Conservation (phyloP, 805 yeast species). For the Spathaspora gorwiae region DNA sequence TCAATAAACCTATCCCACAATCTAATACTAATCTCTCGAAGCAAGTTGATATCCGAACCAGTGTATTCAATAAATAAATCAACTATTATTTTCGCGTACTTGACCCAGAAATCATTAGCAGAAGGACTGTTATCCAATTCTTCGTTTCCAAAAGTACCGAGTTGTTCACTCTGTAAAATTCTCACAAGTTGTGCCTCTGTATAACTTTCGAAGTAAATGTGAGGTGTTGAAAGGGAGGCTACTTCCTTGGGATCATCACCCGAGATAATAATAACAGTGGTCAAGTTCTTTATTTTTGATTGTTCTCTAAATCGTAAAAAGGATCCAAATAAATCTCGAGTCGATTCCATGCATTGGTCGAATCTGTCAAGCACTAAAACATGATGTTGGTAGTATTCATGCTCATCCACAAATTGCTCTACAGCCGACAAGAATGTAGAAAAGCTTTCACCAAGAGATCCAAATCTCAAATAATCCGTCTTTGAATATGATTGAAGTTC, state of each 20-base stretch:
- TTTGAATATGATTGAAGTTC: not conserved
- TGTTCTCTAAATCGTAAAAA: constrained; percentile 43
- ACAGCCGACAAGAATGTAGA: constrained; percentile 37
- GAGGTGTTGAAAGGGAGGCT: constrained; percentile 38
- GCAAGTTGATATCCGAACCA: constrained; percentile 38
- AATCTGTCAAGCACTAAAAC: constrained; percentile 45
- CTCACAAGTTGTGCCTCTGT: constrained; percentile 28
- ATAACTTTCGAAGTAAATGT: constrained; percentile 36
- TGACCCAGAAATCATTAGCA: constrained; percentile 33
- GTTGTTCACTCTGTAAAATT: constrained; percentile 30
- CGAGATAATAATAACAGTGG: constrained; percentile 37
- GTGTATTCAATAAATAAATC: constrained; percentile 43
- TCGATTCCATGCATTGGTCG: constrained; percentile 43
- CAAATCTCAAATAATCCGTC: constrained; percentile 11
- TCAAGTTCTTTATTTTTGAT: constrained; percentile 24
- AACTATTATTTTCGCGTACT: constrained; percentile 40
- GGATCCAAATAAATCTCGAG: constrained; percentile 35
- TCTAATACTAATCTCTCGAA: constrained; percentile 25
- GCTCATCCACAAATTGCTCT: constrained; percentile 31
- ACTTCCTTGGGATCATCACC: constrained; percentile 35
- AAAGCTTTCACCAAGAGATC: constrained; percentile 37
- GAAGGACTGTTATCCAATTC: constrained; percentile 11
- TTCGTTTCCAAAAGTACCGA: constrained; percentile 19
- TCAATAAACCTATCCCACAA: constrained; percentile 32
- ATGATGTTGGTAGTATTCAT: constrained; percentile 29